phyloP scores from a whole-genome alignment of 2,329 filamentous ascomycete genomes.

The Pseudovirgaria hyperparasitica region DNA sequence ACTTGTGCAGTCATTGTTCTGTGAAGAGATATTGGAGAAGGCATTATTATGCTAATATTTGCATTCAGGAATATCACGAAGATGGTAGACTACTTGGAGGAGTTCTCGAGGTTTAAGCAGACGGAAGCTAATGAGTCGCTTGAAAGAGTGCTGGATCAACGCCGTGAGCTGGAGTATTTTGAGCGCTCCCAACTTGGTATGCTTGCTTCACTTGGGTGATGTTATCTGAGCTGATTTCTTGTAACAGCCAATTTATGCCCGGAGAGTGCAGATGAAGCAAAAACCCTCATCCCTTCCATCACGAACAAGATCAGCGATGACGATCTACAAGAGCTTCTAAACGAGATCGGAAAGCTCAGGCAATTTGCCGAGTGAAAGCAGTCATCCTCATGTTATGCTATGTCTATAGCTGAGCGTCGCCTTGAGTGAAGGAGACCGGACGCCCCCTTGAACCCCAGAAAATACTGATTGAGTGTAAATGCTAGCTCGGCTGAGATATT shows the following conservation, averaged over 20 bases:
- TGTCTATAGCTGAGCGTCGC: too few species aligned
- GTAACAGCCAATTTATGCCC: conserved; percentile 73
- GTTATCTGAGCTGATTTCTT: conserved; percentile 6
- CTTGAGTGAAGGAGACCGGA: too few species aligned
- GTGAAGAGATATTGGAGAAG: neutral
- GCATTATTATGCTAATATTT: too few species aligned
- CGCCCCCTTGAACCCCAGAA: too few species aligned
- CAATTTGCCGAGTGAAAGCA: conserved; percentile 19
- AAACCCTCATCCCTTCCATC: conserved; percentile 83
- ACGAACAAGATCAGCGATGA: conserved; percentile 83
- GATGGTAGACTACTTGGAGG: conserved; percentile 83
- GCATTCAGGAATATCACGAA: conserved; percentile 63
- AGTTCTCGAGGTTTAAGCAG: conserved; percentile 91
- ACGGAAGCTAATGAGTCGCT: conserved; percentile 93
- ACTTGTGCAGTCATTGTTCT: too few species aligned
- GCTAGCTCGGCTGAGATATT: too few species aligned
- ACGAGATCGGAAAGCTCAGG: conserved; percentile 77
- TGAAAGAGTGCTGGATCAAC: conserved; percentile 68
- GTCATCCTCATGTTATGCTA: too few species aligned
- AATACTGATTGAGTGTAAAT: too few species aligned
- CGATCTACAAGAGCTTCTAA: conserved; percentile 73
- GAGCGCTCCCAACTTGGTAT: conserved; percentile 84
- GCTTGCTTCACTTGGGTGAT: conserved; percentile 11
- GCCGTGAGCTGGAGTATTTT: conserved; percentile 75
- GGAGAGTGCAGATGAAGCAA: conserved; percentile 87